A percentile compares a stretch with the other conserved stretches of the same genome.
These are phyloP conservation scores for Pseudogymnoascus sp. DNA, from an alignment of 2,329 filamentous ascomycete species.

Conservation along the genomic window DNA sequence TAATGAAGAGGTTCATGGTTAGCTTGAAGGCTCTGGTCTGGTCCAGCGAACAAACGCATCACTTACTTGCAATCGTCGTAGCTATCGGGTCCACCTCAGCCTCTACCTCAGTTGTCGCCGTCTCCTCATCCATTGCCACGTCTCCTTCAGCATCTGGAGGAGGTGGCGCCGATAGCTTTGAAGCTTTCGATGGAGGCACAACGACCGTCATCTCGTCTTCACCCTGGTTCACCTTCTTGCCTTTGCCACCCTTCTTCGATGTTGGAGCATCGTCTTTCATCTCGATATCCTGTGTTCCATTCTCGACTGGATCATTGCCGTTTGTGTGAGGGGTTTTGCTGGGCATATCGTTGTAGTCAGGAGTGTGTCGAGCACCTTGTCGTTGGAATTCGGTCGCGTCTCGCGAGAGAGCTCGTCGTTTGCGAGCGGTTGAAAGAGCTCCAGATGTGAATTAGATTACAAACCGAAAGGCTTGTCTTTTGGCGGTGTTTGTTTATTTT, in stretches of 20 bases:
- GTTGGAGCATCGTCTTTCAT: slow-evolving; percentile 57
- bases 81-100: slow-evolving; percentile 50
- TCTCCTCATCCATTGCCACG: slow-evolving; percentile 57
- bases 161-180: slow-evolving; percentile 47
- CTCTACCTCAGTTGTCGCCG: slow-evolving; percentile 21
- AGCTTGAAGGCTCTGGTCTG: background rate
- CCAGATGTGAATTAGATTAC: slow-evolving; percentile 1
- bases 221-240: slow-evolving; percentile 59
- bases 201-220: slow-evolving; percentile 75
- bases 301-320: slow-evolving; percentile 61
- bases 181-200: slow-evolving; percentile 62
- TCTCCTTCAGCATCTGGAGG: slow-evolving; percentile 59
- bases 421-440: background rate
- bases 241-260: slow-evolving; percentile 52
- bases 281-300: slow-evolving; percentile 61
- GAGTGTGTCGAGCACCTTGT: slow-evolving; percentile 2
- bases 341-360: slow-evolving; percentile 44
- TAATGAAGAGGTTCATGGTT: slow-evolving; percentile 33
- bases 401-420: slow-evolving; percentile 8
- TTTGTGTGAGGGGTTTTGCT: slow-evolving; percentile 61
- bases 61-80: slow-evolving; percentile 53
- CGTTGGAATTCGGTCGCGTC: slow-evolving; percentile 3
- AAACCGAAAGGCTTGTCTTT: slow-evolving; percentile 1
- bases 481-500: background rate
- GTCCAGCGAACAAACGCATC: background rate